Base-by-base conservation (phyloP, 2,329 filamentous ascomycete genomes). In the Calonectria naviculata region DNA sequence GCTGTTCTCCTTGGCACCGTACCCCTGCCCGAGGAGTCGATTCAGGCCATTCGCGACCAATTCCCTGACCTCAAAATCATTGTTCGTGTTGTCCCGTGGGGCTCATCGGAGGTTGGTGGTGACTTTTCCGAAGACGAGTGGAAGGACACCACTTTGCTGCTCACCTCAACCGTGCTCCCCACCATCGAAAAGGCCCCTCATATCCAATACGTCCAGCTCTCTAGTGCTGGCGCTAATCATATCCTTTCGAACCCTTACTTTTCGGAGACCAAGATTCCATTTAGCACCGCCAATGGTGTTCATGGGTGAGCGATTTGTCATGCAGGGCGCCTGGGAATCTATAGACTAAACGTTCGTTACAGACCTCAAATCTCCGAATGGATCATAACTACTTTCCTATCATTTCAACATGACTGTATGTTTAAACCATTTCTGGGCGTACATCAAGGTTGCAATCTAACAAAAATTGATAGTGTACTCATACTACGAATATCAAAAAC, bases 341-440 rank as follows among this genome's bases (percentile, higher is more conserved):
- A 47, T 21, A 1, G 24, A 8, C 36, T 61, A 10, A 10, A 65
- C 52, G 17, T 21, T 10, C 12, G 46, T 29, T 8, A 21, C 54
- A 89, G 88, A 1, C 88, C 88, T 2, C 88, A 90, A 74, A 90
- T 90, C 71, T 81, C 88, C 0, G 89, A 90, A 78, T 90, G 89
- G 89, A 83, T 90, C 8, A 85, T 90, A 28, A 79, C 82, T 26
- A 89, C 87, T 0, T 90, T 85, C 74, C 80, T 90, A 3, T 83
- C 87, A 0, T 83, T 85, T 61, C 85, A 89, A 72, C 87, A 89
- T 67, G 77, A 79, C 3, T 77, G 87, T 88, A 76, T 71, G 86
- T 81, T 9, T n/a, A 3, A 4, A 1, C 0, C 15, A 5, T 29
- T 2, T 12, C 5, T 2, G 8, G 12, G 17, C n/a, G 7, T 12